phyloP scores from a whole-genome alignment of 306 rosid species.

The Glycine tomentella region DNA sequence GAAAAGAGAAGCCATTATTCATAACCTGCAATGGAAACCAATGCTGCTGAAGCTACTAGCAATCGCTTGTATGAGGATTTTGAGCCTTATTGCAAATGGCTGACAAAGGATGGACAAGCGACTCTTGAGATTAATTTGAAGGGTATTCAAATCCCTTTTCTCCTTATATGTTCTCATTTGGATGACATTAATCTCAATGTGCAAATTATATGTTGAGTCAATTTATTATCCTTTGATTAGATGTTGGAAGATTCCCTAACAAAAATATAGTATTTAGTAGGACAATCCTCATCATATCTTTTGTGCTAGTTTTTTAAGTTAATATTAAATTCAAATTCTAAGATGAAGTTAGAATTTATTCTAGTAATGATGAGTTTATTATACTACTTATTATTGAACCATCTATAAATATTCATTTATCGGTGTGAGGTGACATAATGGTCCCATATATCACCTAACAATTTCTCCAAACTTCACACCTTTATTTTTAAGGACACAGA shows the following conservation, averaged over 20 bases:
- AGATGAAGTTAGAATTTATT: too few species aligned
- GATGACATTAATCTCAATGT: not conserved
- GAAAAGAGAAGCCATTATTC: not conserved
- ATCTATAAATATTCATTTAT: too few species aligned
- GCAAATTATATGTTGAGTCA: not conserved
- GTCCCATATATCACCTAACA: not conserved
- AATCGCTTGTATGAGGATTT: conserved; percentile 56
- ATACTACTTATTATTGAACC: too few species aligned
- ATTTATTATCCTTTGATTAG: not conserved
- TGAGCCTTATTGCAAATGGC: conserved; percentile 71
- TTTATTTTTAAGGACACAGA: not conserved
- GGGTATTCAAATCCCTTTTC: conserved; percentile 44
- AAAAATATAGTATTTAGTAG: too few species aligned
- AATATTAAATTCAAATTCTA: too few species aligned
- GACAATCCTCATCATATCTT: too few species aligned
- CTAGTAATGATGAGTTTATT: too few species aligned
- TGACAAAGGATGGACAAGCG: conserved; percentile 39
- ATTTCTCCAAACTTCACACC: not conserved
- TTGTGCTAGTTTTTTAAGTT: too few species aligned
- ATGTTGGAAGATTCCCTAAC: not conserved
- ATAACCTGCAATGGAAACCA: conserved; percentile 46
- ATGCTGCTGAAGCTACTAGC: conserved; percentile 31
- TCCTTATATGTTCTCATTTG: not conserved
- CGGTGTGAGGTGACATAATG: too few species aligned
- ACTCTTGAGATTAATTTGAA: conserved; percentile 54